phyloP scores from a whole-genome alignment of 257 asterid species.

The Solanum medicagineum region DNA sequence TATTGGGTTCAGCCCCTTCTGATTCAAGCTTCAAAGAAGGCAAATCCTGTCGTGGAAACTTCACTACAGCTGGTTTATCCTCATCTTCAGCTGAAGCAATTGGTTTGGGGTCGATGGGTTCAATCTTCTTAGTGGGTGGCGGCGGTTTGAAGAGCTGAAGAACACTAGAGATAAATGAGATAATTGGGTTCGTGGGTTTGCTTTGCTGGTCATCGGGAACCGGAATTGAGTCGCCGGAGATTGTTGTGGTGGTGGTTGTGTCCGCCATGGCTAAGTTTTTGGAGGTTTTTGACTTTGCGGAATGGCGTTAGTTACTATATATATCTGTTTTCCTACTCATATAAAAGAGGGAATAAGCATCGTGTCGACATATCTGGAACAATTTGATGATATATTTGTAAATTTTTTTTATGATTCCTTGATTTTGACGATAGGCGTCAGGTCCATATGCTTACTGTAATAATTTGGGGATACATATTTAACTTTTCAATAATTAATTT shows the following conservation, averaged over 20 bases:
- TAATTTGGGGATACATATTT: no score
- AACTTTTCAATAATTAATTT: fast-evolving
- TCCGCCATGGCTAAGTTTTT: not conserved
- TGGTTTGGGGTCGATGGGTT: not conserved
- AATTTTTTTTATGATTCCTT: no score
- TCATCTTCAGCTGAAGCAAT: slow-evolving; percentile 8
- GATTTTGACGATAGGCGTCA: no score
- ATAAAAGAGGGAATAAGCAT: no score
- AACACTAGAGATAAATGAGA: slow-evolving; percentile 29
- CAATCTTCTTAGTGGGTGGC: slow-evolving; percentile 6
- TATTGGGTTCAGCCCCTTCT: slow-evolving; percentile 31
- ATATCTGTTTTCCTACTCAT: not conserved
- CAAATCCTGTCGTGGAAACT: slow-evolving; percentile 26
- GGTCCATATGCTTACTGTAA: fast-evolving
- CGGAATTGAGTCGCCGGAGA: not conserved
- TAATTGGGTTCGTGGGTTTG: slow-evolving; percentile 25
- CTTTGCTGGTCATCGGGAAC: not conserved
- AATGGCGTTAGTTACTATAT: slow-evolving; percentile 5
- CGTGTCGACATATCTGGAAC: no score
- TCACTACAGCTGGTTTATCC: slow-evolving; percentile 14
- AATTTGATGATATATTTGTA: no score
- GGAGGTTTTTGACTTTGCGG: not conserved
- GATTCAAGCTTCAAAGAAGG: slow-evolving; percentile 43
- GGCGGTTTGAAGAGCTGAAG: slow-evolving; percentile 38
- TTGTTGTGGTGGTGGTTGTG: not conserved